Base-by-base conservation (phyloP, 2,329 filamentous ascomycete species). In the Cordyceps javanica region DNA sequence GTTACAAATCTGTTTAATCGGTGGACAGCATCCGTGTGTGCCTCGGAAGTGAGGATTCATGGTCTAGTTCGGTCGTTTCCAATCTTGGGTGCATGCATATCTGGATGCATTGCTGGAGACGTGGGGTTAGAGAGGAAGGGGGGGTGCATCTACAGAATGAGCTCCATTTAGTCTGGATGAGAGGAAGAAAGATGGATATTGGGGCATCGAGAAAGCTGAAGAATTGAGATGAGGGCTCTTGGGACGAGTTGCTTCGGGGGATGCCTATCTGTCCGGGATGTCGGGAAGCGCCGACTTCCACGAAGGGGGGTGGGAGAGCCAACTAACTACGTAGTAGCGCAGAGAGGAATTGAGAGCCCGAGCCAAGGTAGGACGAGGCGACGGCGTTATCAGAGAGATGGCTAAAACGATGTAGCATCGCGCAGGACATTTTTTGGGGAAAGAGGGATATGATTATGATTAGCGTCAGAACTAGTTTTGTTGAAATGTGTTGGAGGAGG, bases 201-300 rank as follows among this genome's bases (percentile, higher is more conserved):
- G 11, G 9, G 19, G 23, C 21, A 50, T 38, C 11, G 46, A 7
- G 30, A n/a, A 50, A 34, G 14, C 30, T 3, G 46, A 30, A 28
- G n/a, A 42, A 16, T 38, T 14, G 4, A 50, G 46, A 42, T 44
- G 25, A 7, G 11, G 28, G 36, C 36, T 38, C 36, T 48, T 7
- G 19, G 21, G 19, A 16, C 13, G 28, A 16, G 9, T 21, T 19
- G 3, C 19, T 48, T 48, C 55, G 55, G 55, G 23, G 28, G 41
- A 19, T 34, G 55, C 55, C 55, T 57, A 57, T 52, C 55, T 38
- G 26, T 8, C 19, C 1, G 6, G 13, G 26, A 16, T 38, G 46
- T 57, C 55, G 55, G 55, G 39, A 50, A 44, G 36, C 55, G 55
- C 55, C 55, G 55, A 34, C 55, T 57, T 57, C 55, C 55, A 57